A percentile compares a stretch with the other conserved stretches of the same genome.
Conservation (phyloP, 371 early-diverging fungal species). For the Mucor mucedo region DNA sequence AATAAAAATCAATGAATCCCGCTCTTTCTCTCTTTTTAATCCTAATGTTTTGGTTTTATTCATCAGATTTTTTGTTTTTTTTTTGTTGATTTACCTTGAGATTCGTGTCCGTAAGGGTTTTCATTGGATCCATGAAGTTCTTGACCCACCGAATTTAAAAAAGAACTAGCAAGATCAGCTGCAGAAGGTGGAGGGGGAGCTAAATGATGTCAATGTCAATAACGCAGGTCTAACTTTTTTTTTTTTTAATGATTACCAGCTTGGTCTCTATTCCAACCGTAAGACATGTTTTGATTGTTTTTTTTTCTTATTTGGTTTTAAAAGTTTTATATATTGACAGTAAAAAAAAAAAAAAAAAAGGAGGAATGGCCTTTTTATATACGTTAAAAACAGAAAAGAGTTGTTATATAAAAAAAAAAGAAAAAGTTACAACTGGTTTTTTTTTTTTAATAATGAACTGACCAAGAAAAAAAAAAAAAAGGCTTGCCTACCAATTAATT, state of each 20-base stretch:
- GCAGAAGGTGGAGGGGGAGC: conserved; percentile 33
- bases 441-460: too few relatives aligned
- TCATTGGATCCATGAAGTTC: conserved; percentile 37
- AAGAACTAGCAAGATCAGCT: conserved; percentile 52
- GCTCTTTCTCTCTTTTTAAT: too few relatives aligned
- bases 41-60: background rate
- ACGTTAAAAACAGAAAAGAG: too few relatives aligned
- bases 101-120: conserved; percentile 27
- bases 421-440: too few relatives aligned
- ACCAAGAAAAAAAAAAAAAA: too few relatives aligned
- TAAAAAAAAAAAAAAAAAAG: background rate
- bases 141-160: conserved; percentile 52
- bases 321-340: background rate
- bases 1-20: too few relatives aligned
- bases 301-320: background rate
- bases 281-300: conserved; percentile 24
- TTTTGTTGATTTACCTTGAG: conserved; percentile 18
- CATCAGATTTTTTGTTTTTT: background rate
- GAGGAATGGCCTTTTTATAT: too few relatives aligned
- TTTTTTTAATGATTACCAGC: conserved; percentile 12
- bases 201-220: background rate
- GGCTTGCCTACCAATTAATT: too few relatives aligned
- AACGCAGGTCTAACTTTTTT: background rate
- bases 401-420: too few relatives aligned
- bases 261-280: conserved; percentile 33